Evolutionary conservation across 192 early-diverging fungal species (phyloP).

Genomic region (Umbelopsis sp.): DNA sequence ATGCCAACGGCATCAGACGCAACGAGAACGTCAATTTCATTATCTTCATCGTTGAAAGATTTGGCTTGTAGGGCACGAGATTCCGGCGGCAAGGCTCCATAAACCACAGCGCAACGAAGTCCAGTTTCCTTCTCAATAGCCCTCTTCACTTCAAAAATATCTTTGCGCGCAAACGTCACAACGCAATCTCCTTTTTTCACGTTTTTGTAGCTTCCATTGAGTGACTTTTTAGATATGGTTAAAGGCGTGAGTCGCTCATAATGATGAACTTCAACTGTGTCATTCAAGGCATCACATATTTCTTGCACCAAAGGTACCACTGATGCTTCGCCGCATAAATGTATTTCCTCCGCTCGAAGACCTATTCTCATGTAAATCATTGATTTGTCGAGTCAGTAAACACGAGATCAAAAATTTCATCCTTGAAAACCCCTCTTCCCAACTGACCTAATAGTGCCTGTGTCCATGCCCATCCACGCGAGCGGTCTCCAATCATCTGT

Average conservation of each 20-base stretch:
- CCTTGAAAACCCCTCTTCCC: not conserved
- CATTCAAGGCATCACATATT: constrained; percentile 72
- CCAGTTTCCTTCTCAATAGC: constrained; percentile 75
- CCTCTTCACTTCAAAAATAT: constrained; percentile 80
- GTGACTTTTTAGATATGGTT: constrained; percentile 52
- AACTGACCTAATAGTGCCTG: constrained; percentile 69
- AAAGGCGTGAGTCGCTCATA: constrained; percentile 81
- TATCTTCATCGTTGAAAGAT: constrained; percentile 84
- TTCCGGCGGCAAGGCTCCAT: constrained; percentile 94
- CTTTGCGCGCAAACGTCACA: constrained; percentile 83
- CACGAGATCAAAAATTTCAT: not conserved
- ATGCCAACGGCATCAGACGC: constrained; percentile 98
- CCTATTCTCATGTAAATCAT: constrained; percentile 27
- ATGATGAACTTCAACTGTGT: constrained; percentile 76
- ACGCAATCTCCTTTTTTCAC: constrained; percentile 84
- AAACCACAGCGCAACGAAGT: constrained; percentile 86
- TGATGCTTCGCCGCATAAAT: constrained; percentile 92
- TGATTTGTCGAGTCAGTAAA: too few relatives aligned
- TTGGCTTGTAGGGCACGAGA: constrained; percentile 85
- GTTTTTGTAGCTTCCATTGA: constrained; percentile 59
- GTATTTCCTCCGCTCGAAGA: constrained; percentile 81
- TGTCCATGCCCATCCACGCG: constrained; percentile 97
- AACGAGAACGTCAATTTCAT: constrained; percentile 81
- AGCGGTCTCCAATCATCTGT: constrained; percentile 88
- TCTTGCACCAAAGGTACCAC: constrained; percentile 79